Percentiles rank a stretch among this genome's conserved stretches.
phyloP scores from a whole-genome alignment of 345 rosid genomes.

The Draba incana region DNA sequence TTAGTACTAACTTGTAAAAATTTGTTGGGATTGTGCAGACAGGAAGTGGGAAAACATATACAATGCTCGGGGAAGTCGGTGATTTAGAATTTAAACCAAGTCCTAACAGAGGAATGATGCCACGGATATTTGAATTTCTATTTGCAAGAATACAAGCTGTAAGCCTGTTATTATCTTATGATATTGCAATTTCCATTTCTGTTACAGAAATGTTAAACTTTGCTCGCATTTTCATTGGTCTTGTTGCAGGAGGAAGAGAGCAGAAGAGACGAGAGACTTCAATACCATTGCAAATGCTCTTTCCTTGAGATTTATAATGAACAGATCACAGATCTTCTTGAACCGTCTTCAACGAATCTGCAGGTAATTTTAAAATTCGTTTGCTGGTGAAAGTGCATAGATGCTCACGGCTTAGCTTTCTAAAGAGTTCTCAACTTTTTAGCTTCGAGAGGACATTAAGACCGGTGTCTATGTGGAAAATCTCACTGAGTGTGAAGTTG shows the following conservation, averaged over 20 bases:
- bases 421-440: constrained; percentile 30
- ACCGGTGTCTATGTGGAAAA: constrained; percentile 90
- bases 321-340: constrained; percentile 94
- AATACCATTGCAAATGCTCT: constrained; percentile 93
- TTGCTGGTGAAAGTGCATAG: constrained; percentile 20
- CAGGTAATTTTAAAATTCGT: constrained; percentile 50
- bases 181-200: neutral
- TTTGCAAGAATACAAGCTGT: constrained; percentile 97
- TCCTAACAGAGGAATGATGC: constrained; percentile 87
- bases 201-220: constrained; percentile 11
- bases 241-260: constrained; percentile 89
- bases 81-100: constrained; percentile 85
- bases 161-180: constrained; percentile 35
- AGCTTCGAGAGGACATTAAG: constrained; percentile 93
- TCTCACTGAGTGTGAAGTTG: constrained; percentile 88
- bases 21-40: constrained; percentile 60
- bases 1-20: neutral
- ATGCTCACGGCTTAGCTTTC: constrained; percentile 5
- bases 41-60: constrained; percentile 97
- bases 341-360: constrained; percentile 88
- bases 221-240: constrained; percentile 19
- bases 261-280: constrained; percentile 82
- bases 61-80: constrained; percentile 89
- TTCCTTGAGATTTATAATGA: constrained; percentile 96
- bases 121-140: constrained; percentile 92